Evolutionary conservation across 106 monocot genomes (phyloP).

Genomic region (Posidonia australis): DNA sequence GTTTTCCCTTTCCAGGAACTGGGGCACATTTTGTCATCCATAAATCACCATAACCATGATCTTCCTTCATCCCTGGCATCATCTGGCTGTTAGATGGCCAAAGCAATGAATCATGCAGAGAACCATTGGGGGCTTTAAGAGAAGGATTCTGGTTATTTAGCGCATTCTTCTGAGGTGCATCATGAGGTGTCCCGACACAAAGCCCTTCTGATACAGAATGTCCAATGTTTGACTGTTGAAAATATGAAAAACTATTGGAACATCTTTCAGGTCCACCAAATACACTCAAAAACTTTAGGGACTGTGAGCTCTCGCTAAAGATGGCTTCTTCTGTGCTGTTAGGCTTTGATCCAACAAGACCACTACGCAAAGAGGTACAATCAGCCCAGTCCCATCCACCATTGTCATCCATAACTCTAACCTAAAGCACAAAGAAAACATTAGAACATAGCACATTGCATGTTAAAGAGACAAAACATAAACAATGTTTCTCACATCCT

Average conservation of each 20-base stretch:
- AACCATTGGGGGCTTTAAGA: conserved; percentile 1
- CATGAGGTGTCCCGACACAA: conserved; percentile 5
- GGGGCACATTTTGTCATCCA: conserved; percentile 5
- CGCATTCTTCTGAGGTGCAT: conserved; percentile 13
- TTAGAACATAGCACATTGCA: neutral
- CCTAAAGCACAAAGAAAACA: conserved; percentile 32
- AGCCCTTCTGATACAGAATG: conserved; percentile 13
- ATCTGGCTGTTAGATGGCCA: conserved; percentile 16
- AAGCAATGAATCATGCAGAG: conserved; percentile 9
- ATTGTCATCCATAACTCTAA: conserved; percentile 35
- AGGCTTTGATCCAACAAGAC: conserved; percentile 16
- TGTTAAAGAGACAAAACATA: neutral
- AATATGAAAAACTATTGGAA: conserved; percentile 9
- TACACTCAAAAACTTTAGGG: conserved; percentile 16
- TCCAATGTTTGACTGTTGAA: conserved; percentile 7
- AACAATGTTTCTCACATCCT: neutral
- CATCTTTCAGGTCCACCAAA: conserved; percentile 21
- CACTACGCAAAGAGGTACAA: conserved; percentile 5
- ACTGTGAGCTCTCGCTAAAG: conserved; percentile 10
- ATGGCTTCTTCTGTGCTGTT: conserved; percentile 11
- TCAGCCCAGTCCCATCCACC: conserved; percentile 51
- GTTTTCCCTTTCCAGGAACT: conserved; percentile 7
- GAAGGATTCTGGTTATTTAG: conserved; percentile 8
- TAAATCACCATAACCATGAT: conserved; percentile 10
- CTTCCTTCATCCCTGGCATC: conserved; percentile 7